Conservation (phyloP, 1,284 basidiomycete species). For the Papiliotrema laurentii region DNA sequence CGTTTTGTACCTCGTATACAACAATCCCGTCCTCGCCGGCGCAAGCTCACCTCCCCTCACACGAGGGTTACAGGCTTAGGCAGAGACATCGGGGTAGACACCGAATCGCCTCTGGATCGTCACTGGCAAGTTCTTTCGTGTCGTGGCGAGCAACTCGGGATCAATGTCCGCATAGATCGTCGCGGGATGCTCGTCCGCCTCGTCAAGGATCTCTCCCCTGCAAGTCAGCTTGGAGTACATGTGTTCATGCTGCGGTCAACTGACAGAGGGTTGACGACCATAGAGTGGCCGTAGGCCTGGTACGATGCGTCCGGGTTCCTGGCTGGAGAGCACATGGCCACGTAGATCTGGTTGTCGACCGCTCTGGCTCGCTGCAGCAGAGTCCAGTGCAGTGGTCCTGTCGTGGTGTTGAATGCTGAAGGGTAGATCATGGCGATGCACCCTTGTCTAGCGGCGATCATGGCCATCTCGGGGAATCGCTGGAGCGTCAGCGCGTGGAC, state of each 20-base stretch:
- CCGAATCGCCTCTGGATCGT: conserved; percentile 85
- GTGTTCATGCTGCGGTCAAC: conserved; percentile 29
- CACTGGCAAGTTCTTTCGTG: conserved; percentile 78
- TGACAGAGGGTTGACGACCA: conserved; percentile 83
- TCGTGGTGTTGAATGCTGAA: conserved; percentile 62
- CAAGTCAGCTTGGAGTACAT: neutral
- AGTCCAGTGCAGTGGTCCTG: conserved; percentile 96
- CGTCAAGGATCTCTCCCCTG: conserved; percentile 74
- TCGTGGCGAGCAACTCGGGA: conserved; percentile 61
- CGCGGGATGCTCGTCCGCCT: conserved; percentile 73
- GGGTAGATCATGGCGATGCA: conserved; percentile 90
- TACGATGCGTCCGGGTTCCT: conserved; percentile 74
- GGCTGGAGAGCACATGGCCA: conserved; percentile 93
- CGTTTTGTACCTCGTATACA: too few species aligned
- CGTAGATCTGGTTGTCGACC: conserved; percentile 92
- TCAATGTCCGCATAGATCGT: conserved; percentile 80
- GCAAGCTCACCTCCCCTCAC: too few species aligned
- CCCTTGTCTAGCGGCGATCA: conserved; percentile 83
- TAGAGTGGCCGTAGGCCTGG: conserved; percentile 88
- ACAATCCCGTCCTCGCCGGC: too few species aligned
- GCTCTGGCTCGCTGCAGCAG: conserved; percentile 83
- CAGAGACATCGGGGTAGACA: conserved; percentile 71
- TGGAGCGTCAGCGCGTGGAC: conserved; percentile 5
- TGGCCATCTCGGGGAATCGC: conserved; percentile 92
- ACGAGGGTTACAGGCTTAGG: too few species aligned